A percentile compares a stretch with the other conserved stretches of the same genome.
phyloP scores from a whole-genome alignment of 805 yeast genomes.

The Phaffomyces thermotolerans region DNA sequence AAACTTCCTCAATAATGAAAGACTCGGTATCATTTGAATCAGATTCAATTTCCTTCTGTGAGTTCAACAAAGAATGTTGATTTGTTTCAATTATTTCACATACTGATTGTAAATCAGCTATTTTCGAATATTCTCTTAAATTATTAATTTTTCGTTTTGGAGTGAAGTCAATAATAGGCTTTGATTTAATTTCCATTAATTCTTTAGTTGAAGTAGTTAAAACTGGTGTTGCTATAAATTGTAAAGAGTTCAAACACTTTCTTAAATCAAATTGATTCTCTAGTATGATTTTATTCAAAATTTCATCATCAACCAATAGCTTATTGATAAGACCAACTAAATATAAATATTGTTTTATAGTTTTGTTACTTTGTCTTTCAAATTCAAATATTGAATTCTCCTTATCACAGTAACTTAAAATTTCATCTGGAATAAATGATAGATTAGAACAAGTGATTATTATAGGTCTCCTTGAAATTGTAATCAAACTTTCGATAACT shows the following conservation, averaged over 20 bases:
- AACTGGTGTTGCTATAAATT: background rate
- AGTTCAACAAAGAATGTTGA: constrained; percentile 11
- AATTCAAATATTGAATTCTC: constrained; percentile 34
- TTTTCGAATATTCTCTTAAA: background rate
- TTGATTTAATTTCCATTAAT: background rate
- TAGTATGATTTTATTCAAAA: constrained; percentile 25
- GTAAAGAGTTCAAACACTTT: constrained; percentile 34
- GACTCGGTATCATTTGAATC: constrained; percentile 8
- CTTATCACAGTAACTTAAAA: constrained; percentile 38
- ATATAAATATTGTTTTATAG: constrained; percentile 33
- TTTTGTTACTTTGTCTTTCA: constrained; percentile 9
- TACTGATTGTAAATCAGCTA: constrained; percentile 10
- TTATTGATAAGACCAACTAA: constrained; percentile 32
- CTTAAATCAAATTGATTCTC: constrained; percentile 36
- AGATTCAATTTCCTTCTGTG: constrained; percentile 27
- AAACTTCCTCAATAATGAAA: constrained; percentile 20
- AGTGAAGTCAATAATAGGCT: too few species aligned
- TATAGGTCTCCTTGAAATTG: constrained; percentile 60
- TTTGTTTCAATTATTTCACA: constrained; percentile 10
- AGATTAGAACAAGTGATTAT: constrained; percentile 55
- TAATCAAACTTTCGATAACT: constrained; percentile 53
- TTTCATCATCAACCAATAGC: constrained; percentile 25
- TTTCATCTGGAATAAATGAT: constrained; percentile 38
- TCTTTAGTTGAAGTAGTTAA: too few species aligned
- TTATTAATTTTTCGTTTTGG: background rate